A percentile compares a stretch with the other conserved stretches of the same genome.
These are phyloP conservation scores for Saccharomycopsis microspora DNA, from an alignment of 805 yeast genomes.

Conservation along the genomic window DNA sequence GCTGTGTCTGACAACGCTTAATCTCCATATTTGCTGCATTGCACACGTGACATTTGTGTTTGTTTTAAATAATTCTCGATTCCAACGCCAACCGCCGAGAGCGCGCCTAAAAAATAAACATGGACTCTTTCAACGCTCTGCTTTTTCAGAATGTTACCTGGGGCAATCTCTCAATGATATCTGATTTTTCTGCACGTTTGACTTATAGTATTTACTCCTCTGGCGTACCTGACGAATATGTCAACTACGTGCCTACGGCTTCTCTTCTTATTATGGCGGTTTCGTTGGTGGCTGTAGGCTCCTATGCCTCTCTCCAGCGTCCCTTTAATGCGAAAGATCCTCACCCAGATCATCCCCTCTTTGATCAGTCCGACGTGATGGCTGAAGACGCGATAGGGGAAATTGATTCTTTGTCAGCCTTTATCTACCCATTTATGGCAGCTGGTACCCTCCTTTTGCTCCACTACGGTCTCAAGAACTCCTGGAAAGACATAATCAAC, in stretches of 20 bases:
- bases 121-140: too few relatives aligned
- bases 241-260: slow-evolving; percentile 5
- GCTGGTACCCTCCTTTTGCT: slow-evolving; percentile 28
- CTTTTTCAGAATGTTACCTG: not conserved
- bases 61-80: too few relatives aligned
- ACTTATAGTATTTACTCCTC: not conserved
- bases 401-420: slow-evolving; percentile 21
- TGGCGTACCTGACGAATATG: not conserved
- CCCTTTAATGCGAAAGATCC: slow-evolving; percentile 20
- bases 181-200: not conserved
- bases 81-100: too few relatives aligned
- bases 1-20: too few relatives aligned
- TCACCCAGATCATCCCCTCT: slow-evolving; percentile 26
- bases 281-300: slow-evolving; percentile 24
- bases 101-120: too few relatives aligned
- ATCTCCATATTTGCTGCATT: too few relatives aligned
- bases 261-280: slow-evolving; percentile 18
- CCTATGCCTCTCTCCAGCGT: slow-evolving; percentile 24
- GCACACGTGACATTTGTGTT: too few relatives aligned
- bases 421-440: slow-evolving; percentile 34
- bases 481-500: slow-evolving; percentile 24
- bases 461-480: slow-evolving; percentile 26
- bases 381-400: too few relatives aligned
- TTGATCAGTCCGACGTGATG: slow-evolving; percentile 32
- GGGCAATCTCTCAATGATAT: not conserved